Base-by-base conservation (phyloP, 2,329 filamentous ascomycete genomes). In the Hirsutella rhossiliensis region DNA sequence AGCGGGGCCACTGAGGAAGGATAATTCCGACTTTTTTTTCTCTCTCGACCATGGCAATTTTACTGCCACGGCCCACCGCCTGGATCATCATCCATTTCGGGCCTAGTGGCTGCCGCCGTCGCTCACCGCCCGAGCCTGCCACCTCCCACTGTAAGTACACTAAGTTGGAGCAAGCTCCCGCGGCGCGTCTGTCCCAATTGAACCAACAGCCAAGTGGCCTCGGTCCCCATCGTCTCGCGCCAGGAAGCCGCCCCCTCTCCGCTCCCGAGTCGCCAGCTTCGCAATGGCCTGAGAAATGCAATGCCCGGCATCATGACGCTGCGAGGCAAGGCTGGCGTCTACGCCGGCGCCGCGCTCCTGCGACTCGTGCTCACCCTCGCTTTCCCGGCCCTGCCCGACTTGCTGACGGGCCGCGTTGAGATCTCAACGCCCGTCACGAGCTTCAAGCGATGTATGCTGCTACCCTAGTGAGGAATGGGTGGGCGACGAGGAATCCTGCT, bases 361-460 rank as follows among this genome's bases (percentile, higher is more conserved):
- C 82, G 92, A 53, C 72, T 97, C 47, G 66, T 87, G 45, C 76
- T 97, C 43, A 89, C 88, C 61, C 71, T 81, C 47, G 72, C 80
- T 46, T 95, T 96, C 60, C 89, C 92, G 49, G 78, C 77, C 32
- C 72, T 98, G 36, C 86, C 90, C 43, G 81, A 88, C 61, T 73
- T 95, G 49, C 73, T 98, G 49, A 92, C 87, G 18, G 85, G 84
- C 51, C 84, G 92, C 59, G 92, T 96, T 56, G 92, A 98, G 71
- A 84, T 98, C 57, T 96, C 92, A 38, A 98, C 92, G 19, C 90
- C 92, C 34, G 84, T 97, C 40, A 96, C 87, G 55, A 95, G 90
- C 75, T 98, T 96, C 76, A 97, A 97, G 71, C 79, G 92, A 78
- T 72, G 89, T 94, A 73, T 64, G 83, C 11, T 17, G 12, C 3